A percentile compares a stretch with the other conserved stretches of the same genome.
Conservation (phyloP, 352 stramenopile genomes). For the Phytophthora europaea region DNA sequence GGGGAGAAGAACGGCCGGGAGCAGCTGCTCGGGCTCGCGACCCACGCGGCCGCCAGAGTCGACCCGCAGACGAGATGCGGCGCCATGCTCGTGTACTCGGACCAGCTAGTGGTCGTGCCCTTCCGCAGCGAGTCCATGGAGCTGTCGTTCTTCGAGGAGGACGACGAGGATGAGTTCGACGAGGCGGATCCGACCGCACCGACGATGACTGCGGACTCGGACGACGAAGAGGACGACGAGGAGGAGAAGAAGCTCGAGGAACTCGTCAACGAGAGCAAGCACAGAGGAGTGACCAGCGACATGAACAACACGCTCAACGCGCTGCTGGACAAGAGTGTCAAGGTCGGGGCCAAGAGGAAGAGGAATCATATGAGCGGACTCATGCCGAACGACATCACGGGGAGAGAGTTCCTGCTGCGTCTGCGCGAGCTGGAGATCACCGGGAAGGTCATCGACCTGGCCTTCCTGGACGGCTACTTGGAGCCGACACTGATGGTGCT, state of each 20-base stretch:
- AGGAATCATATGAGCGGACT: constrained; percentile 74
- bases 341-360: constrained; percentile 79
- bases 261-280: constrained; percentile 79
- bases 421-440: constrained; percentile 82
- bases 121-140: constrained; percentile 85
- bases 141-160: constrained; percentile 82
- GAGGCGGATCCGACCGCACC: constrained; percentile 49
- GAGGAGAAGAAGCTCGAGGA: constrained; percentile 82
- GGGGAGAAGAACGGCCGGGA: constrained; percentile 82
- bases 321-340: constrained; percentile 86
- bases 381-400: constrained; percentile 76
- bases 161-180: constrained; percentile 69
- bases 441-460: constrained; percentile 83
- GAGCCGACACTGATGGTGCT: constrained; percentile 90
- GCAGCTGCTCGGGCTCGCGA: constrained; percentile 76
- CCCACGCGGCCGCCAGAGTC: constrained; percentile 57
- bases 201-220: constrained; percentile 41
- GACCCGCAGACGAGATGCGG: constrained; percentile 85
- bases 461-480: constrained; percentile 87
- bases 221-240: constrained; percentile 86
- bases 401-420: constrained; percentile 79
- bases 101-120: constrained; percentile 86
- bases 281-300: constrained; percentile 68
- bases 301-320: constrained; percentile 71
- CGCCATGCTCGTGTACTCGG: constrained; percentile 85